Percentiles rank a stretch among this genome's conserved stretches.
Evolutionary conservation across 768 basidiomycete species (phyloP).

Genomic region (Russula emetica): DNA sequence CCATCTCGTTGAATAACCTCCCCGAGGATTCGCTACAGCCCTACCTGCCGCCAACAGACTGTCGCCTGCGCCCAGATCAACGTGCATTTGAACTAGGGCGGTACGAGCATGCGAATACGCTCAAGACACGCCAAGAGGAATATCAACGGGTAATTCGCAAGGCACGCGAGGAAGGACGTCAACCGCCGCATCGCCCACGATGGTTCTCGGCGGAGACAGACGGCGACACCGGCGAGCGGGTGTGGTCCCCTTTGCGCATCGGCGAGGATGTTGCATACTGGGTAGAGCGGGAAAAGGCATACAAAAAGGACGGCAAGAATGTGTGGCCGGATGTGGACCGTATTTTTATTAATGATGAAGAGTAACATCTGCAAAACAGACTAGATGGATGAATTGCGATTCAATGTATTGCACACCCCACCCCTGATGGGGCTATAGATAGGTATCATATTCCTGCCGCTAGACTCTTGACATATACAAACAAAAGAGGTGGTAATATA

Average conservation of each 20-base stretch:
- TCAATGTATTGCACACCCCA: conserved; percentile 31
- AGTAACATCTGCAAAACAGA: conserved; percentile 33
- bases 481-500: neutral
- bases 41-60: conserved; percentile 85
- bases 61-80: conserved; percentile 88
- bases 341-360: conserved; percentile 71
- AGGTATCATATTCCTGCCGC: neutral
- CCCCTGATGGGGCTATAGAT: conserved; percentile 4
- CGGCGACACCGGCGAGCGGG: conserved; percentile 82
- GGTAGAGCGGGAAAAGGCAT: conserved; percentile 67
- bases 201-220: conserved; percentile 87
- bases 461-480: conserved; percentile 7
- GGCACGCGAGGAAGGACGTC: conserved; percentile 67
- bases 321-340: conserved; percentile 69
- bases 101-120: conserved; percentile 77
- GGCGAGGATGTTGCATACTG: conserved; percentile 71
- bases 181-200: conserved; percentile 70
- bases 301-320: conserved; percentile 39
- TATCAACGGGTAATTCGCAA: conserved; percentile 67
- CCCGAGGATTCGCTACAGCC: conserved; percentile 63
- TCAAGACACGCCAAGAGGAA: conserved; percentile 81
- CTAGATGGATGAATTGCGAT: conserved; percentile 44
- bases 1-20: conserved; percentile 87
- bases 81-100: conserved; percentile 88
- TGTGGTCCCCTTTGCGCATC: conserved; percentile 69